Evolutionary conservation across 2,329 filamentous ascomycete genomes (phyloP), one percentile per base, ranked within the genome.

Genomic region (Talaromyces sp.): DNA sequence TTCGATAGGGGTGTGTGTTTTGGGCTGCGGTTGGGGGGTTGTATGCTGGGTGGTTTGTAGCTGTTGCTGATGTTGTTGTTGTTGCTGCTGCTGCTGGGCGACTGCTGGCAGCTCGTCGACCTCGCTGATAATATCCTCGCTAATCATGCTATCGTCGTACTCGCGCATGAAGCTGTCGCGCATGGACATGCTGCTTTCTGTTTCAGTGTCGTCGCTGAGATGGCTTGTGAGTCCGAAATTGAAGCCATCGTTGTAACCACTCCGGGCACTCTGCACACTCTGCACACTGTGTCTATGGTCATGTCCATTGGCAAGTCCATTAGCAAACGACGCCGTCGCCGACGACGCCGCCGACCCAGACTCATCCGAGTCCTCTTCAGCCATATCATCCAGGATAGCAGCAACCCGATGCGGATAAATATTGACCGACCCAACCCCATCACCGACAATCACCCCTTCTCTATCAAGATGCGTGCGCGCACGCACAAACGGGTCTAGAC

Each of bases 401-500:
- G 50, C 50, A 16, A 6, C n/a, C 14, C 58, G 34, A 62, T 62
- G 61, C 44, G 82, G 82, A 69, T 95, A 94, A 72, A 90, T 92
- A 47, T 90, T 80, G 47, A 93, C 76, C 69, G 82, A 82, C 0
- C 92, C 92, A 5, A 82, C 87, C 0, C 81, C 75, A 60, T 83
- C 79, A 53, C 61, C 31, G 2, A 62, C 61, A 56, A 97, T 83
- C 61, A 94, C 80, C 0, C 91, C 90, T 10, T 82, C 85, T 56
- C 95, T 86, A 73, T 98, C 95, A 68, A 96, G 96, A 64, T 89
- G 78, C 10, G 87, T 89, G 70, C 89, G 83, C 3, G 93, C 92
- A 34, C 95, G 83, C 16, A 96, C 72, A 73, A 93, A 96, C 0
- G 91, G 92, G 76, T 99, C 95, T 50, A 97, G 75, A 54, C 83